Evolutionary conservation across 2,329 filamentous ascomycete species (phyloP), one percentile per base, ranked within the genome.

Genomic region (Fusarium clavum): DNA sequence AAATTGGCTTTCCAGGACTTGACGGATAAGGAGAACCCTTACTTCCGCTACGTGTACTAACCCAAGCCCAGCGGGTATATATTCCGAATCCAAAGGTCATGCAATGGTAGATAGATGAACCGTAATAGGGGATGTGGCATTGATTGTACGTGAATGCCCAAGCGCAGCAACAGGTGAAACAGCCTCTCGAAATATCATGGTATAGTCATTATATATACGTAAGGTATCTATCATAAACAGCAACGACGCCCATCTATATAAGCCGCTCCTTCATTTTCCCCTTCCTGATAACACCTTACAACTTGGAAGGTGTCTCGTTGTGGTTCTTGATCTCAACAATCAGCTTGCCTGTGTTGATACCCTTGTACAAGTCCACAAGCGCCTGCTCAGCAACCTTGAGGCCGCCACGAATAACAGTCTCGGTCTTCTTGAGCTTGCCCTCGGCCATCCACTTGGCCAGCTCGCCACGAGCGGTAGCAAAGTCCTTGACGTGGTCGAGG

Each of bases 371-470:
- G 63, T 89, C 85, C 14, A 88, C 80, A 47, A 94, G 82, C 1
- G 87, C 90, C 71, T 88, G 81, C 62, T 92, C 90, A 10, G 91
- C 90, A 46, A 84, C 84, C 70, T 83, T 81, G 20, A 94, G 79
- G 1, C 92, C 92, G 24, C 92, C 92, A 73, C 87, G 87, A 66
- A 94, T 80, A 64, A 94, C 87, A 5, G 90, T 91, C 79, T 94
- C 91, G 78, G 90, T 90, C 63, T 89, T 82, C 85, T 92, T 89
- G 69, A 94, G 79, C 82, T 91, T 93, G 58, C 92, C 92, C 77
- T 93, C 88, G 1, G 82, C 81, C 24, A 93, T 78, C 91, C 92
- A 94, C 70, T 87, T 79, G 2, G 85, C 85, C n/a, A 94, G 81
- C 73, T 93, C 85, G 75, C 86, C 83, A 61, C 86, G 80, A 1